These are phyloP conservation scores for Apodospora peruviana DNA, from an alignment of 495 filamentous ascomycete species.

Conservation along the genomic window DNA sequence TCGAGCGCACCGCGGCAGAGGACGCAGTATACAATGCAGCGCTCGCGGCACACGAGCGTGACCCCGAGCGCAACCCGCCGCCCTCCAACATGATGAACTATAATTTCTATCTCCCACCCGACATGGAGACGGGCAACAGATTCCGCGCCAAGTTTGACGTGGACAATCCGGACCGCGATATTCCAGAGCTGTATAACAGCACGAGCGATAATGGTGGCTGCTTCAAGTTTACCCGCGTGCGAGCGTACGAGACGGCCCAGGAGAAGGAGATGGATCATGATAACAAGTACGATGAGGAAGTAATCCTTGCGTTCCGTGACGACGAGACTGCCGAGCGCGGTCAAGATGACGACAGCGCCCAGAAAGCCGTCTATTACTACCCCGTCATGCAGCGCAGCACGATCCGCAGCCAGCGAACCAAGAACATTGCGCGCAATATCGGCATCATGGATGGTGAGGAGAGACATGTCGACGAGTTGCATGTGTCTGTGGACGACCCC, in stretches of 20 bases:
- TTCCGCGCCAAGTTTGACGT: slow-evolving; percentile 72
- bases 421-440: slow-evolving; percentile 46
- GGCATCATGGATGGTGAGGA: slow-evolving; percentile 36
- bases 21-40: slow-evolving; percentile 46
- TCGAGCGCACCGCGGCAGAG: slow-evolving; percentile 44
- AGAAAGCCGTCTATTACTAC: slow-evolving; percentile 83
- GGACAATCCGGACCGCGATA: slow-evolving; percentile 62
- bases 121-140: slow-evolving; percentile 45
- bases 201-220: slow-evolving; percentile 36
- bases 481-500: slow-evolving; percentile 38
- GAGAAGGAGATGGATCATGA: slow-evolving; percentile 62
- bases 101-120: slow-evolving; percentile 70
- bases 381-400: slow-evolving; percentile 66
- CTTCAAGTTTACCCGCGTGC: slow-evolving; percentile 72
- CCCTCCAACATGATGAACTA: slow-evolving; percentile 66
- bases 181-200: slow-evolving; percentile 60
- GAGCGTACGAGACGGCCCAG: slow-evolving; percentile 75
- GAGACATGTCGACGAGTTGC: slow-evolving; percentile 37
- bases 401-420: slow-evolving; percentile 50
- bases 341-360: slow-evolving; percentile 25
- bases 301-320: slow-evolving; percentile 46
- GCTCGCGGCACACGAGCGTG: slow-evolving; percentile 53
- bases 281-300: slow-evolving; percentile 53
- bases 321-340: slow-evolving; percentile 26
- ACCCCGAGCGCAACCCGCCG: slow-evolving; percentile 56